Conservation (phyloP, 345 rosid species). For the Lepidium africanum region DNA sequence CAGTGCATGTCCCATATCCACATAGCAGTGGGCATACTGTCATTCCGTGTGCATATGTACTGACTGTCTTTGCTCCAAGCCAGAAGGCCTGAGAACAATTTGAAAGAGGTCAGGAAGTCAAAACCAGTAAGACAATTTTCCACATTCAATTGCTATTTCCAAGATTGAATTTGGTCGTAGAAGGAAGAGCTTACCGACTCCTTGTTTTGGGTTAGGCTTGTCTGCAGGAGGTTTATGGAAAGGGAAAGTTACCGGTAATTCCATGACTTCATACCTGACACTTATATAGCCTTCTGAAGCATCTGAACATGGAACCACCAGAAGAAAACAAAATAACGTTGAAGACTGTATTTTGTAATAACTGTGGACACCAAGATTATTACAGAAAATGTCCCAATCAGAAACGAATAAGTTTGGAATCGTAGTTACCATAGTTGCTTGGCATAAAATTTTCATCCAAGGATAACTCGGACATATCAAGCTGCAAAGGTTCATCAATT, state of each 20-base stretch:
- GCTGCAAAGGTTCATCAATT: conserved; percentile 80
- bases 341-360: background rate
- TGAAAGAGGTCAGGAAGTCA: background rate
- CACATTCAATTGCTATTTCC: background rate
- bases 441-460: conserved; percentile 64
- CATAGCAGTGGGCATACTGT: conserved; percentile 79
- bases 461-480: conserved; percentile 73
- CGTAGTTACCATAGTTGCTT: conserved; percentile 52
- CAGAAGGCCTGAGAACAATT: conserved; percentile 52
- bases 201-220: conserved; percentile 97
- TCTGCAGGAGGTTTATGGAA: conserved; percentile 75
- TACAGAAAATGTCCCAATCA: background rate
- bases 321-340: background rate
- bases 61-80: conserved; percentile 96
- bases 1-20: conserved; percentile 92
- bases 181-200: conserved; percentile 59
- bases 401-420: background rate
- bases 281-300: conserved; percentile 62
- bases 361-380: background rate
- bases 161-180: background rate
- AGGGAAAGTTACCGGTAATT: conserved; percentile 67
- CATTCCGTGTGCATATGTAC: conserved; percentile 78
- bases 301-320: conserved; percentile 30
- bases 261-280: conserved; percentile 77
- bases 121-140: background rate